Base-by-base conservation (phyloP, 495 filamentous ascomycete genomes). In the Neurospora tetraspora region DNA sequence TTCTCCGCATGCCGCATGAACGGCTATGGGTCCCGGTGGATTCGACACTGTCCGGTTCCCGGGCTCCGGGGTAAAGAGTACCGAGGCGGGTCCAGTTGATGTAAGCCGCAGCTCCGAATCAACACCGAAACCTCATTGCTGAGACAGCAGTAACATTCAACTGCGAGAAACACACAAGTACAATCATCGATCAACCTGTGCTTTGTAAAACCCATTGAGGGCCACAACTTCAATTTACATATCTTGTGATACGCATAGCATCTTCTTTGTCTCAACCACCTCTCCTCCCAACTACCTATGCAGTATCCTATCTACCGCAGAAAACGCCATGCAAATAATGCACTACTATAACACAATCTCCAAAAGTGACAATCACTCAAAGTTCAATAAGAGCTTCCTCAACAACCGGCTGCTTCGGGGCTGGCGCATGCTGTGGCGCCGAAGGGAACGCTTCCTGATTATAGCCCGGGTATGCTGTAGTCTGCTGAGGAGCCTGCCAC, bases 351-450 rank as follows among this genome's bases (percentile, higher is more conserved):
- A 88, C 75, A 83, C 81, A 70, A 86, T 82, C n/a, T 45, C 65
- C 53, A 36, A 69, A 20, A 69, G 20, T 70, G 34, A n/a, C 20
- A 8, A 8, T 47, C 23, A 53, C 65, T 81, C 82, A 93, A 71
- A 93, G 83, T 78, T 98, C 95, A 82, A 98, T 98, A 80, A 98
- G 83, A 77, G 92, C 94, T 82, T 98, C 95, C 81, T 98, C 95
- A 72, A 93, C 85, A 16, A 88, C 87, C 12, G 88, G 85, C 71
- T 89, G 84, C 72, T 87, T 86, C 39, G 88, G 27, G 27, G 53
- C 53, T 65, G 53, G 85, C 75, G 91, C 87, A 75, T 88, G 89
- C 40, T 85, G 84, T 39, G 89, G 89, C 70, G 86, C 92, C 1
- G 84, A 81, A 59, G 91, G 90, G 78, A 93, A 91, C 45, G 88